Evolutionary conservation across 2,329 filamentous ascomycete species (phyloP).

Genomic region (Botrytis sinoallii): DNA sequence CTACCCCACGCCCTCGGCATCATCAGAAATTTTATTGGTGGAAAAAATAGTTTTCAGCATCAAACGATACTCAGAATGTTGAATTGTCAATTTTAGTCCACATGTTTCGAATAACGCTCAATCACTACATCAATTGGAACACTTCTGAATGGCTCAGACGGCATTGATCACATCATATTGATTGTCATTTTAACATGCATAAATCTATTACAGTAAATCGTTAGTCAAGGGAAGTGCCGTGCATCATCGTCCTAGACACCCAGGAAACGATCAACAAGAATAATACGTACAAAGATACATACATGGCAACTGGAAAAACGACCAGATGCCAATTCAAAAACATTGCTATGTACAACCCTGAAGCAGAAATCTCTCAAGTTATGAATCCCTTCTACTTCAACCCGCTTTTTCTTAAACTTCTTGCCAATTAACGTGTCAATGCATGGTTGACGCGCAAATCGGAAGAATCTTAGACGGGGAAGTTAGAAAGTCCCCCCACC

Average conservation of each 20-base stretch:
- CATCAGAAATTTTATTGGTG: background rate
- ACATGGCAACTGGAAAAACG: background rate
- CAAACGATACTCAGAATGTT: conserved; percentile 3
- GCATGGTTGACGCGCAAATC: conserved; percentile 9
- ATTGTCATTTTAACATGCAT: conserved; percentile 2
- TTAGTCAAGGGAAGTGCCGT: conserved; percentile 6
- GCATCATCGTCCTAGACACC: background rate
- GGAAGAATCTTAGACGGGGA: conserved; percentile 6
- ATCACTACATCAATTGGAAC: background rate
- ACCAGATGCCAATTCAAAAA: background rate
- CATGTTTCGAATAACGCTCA: background rate
- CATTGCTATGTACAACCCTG: background rate
- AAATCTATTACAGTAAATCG: background rate
- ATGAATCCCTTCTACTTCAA: background rate
- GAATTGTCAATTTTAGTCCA: background rate
- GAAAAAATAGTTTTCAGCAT: conserved; percentile 15
- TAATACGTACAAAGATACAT: background rate
- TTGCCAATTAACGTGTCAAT: background rate
- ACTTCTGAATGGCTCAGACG: background rate
- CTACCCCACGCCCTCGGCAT: conserved; percentile 18
- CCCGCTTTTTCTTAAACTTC: background rate
- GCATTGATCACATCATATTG: background rate
- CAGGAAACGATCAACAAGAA: background rate
- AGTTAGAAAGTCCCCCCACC: conserved; percentile 4
- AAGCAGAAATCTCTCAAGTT: background rate